Conservation (phyloP, 2,329 filamentous ascomycete species). For the Botrytis fragariae region DNA sequence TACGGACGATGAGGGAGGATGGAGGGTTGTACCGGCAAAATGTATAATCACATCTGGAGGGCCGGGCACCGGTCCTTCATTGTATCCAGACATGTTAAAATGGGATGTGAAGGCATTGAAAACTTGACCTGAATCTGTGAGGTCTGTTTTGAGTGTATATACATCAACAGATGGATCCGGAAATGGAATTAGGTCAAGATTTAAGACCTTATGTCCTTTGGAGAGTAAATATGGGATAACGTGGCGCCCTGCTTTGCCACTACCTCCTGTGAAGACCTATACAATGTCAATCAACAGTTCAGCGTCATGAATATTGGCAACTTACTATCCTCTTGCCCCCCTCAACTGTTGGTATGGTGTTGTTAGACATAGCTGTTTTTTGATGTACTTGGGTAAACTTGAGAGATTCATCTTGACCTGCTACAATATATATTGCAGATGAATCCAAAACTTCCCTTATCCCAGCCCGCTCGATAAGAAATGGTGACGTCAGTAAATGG, state of each 20-base stretch:
- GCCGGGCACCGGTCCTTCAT: constrained; percentile 40
- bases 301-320: not conserved
- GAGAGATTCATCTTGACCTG: not conserved
- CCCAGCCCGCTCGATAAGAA: not conserved
- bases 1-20: constrained; percentile 54
- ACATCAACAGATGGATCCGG: constrained; percentile 33
- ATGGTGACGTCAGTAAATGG: not conserved
- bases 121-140: constrained; percentile 42
- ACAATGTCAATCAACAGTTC: not conserved
- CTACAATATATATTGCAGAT: not conserved
- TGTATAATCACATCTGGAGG: constrained; percentile 62
- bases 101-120: constrained; percentile 46
- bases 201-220: constrained; percentile 40
- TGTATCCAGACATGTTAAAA: constrained; percentile 50
- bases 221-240: constrained; percentile 39
- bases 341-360: not conserved
- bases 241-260: constrained; percentile 40
- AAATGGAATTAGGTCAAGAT: constrained; percentile 40
- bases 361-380: not conserved
- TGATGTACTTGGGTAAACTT: not conserved
- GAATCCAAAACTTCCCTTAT: not conserved
- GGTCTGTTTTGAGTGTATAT: constrained; percentile 39
- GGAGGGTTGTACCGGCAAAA: constrained; percentile 25
- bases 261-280: constrained; percentile 41
- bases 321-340: not conserved